A percentile compares a stretch with the other conserved stretches of the same genome.
Evolutionary conservation across 441 rosid genomes (phyloP).

Genomic region (Omphalea diandra): DNA sequence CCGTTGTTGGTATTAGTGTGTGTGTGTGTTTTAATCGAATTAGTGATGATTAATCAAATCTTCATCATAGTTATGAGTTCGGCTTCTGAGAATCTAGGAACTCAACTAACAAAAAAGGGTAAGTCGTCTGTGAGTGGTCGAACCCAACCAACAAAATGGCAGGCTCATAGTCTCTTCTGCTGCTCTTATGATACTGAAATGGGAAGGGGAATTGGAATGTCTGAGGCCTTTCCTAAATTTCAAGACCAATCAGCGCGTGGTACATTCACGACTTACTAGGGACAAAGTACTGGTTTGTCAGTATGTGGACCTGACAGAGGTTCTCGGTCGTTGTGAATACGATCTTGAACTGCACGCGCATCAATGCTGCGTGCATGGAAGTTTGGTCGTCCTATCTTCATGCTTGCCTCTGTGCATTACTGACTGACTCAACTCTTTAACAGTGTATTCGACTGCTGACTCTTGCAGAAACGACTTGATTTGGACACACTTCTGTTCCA

Average conservation of each 20-base stretch:
- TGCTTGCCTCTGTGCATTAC: neutral
- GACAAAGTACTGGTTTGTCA: constrained; percentile 44
- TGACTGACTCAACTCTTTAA: neutral
- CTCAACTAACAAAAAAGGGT: no score
- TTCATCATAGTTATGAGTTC: no score
- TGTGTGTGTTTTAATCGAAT: no score
- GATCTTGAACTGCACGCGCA: constrained; percentile 37
- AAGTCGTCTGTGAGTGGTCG: no score
- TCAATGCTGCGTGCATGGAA: constrained; percentile 28
- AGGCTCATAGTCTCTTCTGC: constrained; percentile 8
- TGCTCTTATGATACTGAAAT: neutral
- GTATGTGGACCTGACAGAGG: constrained; percentile 31
- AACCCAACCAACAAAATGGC: neutral
- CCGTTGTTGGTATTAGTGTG: no score
- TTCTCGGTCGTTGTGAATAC: constrained; percentile 21
- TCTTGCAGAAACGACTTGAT: neutral
- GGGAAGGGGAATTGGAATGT: constrained; percentile 6
- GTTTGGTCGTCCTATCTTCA: neutral
- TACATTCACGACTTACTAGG: constrained; percentile 30
- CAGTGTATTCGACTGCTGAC: neutral
- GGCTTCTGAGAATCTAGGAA: no score
- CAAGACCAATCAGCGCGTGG: constrained; percentile 22
- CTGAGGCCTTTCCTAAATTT: neutral
- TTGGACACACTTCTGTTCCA: neutral
- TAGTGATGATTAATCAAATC: no score